Percentiles rank a stretch among this genome's conserved stretches.
These are phyloP conservation scores for Zalaria obscura DNA, from an alignment of 2,329 filamentous ascomycete genomes.

Conservation along the genomic window DNA sequence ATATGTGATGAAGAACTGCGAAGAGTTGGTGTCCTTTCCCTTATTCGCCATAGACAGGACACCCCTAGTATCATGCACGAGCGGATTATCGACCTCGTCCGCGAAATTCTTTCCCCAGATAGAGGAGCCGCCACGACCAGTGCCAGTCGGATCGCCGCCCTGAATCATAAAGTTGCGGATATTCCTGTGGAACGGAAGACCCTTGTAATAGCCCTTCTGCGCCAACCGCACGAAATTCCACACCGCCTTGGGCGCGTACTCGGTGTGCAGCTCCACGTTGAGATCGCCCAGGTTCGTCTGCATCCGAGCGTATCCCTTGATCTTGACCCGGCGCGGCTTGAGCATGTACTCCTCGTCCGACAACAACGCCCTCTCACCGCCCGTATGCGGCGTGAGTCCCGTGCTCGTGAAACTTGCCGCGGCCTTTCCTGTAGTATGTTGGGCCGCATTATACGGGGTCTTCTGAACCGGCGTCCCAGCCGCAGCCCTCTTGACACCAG, in stretches of 20 bases:
- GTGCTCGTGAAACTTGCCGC: constrained; percentile 94
- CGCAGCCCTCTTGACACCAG: constrained; percentile 42
- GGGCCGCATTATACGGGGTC: constrained; percentile 68
- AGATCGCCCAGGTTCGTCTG: constrained; percentile 74
- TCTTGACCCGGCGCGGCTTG: constrained; percentile 74
- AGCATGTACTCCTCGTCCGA: constrained; percentile 96
- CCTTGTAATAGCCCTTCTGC: constrained; percentile 79
- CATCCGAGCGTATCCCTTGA: constrained; percentile 82
- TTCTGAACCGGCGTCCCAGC: constrained; percentile 18
- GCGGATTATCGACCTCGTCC: constrained; percentile 82
- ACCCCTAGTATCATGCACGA: constrained; percentile 70
- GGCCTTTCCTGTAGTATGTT: constrained; percentile 78
- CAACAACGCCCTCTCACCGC: constrained; percentile 69
- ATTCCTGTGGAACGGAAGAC: constrained; percentile 78
- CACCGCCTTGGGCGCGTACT: constrained; percentile 81
- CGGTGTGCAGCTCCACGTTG: constrained; percentile 79
- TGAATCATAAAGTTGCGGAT: constrained; percentile 98
- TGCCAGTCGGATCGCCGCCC: constrained; percentile 86
- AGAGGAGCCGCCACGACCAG: constrained; percentile 75
- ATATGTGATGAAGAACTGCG: constrained; percentile 91
- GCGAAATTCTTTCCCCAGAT: constrained; percentile 91
- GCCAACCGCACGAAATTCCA: constrained; percentile 92
- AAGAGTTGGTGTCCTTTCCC: constrained; percentile 92
- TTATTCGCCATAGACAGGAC: constrained; percentile 95
- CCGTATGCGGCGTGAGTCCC: constrained; percentile 82